Conservation (phyloP, 1,139 yeast genomes). For the Diutina scorzettiae region DNA sequence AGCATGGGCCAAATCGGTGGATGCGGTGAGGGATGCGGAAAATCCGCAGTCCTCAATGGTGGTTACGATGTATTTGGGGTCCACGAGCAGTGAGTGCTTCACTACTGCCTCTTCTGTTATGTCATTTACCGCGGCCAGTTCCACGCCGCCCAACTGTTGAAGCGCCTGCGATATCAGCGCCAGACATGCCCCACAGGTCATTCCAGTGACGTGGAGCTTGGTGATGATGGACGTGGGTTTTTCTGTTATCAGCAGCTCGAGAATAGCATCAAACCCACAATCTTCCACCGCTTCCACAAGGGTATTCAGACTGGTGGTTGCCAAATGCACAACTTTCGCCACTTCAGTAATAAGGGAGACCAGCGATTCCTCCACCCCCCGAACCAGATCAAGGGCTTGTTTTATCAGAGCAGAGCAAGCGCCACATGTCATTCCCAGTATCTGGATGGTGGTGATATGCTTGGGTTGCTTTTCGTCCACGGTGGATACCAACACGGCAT, state of each 20-base stretch:
- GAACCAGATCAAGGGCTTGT: slow-evolving; percentile 13
- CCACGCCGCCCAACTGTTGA: slow-evolving; percentile 35
- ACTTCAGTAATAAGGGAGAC: slow-evolving; percentile 28
- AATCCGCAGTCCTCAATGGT: slow-evolving; percentile 70
- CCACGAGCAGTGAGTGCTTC: slow-evolving; percentile 23
- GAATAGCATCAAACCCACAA: slow-evolving; percentile 25
- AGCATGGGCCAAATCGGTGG: slow-evolving; percentile 6
- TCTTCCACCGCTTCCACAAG: slow-evolving; percentile 17
- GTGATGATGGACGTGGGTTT: slow-evolving; percentile 7
- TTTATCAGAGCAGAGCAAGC: slow-evolving; percentile 24
- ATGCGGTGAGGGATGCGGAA: slow-evolving; percentile 29
- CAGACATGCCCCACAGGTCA: slow-evolving; percentile 85
- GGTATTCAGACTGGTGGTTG: neutral
- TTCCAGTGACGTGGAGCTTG: slow-evolving; percentile 41
- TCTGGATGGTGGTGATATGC: slow-evolving; percentile 6
- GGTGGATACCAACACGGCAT: slow-evolving; percentile 19
- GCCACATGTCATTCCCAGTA: slow-evolving; percentile 30
- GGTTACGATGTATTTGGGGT: slow-evolving; percentile 26
- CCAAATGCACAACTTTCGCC: slow-evolving; percentile 18
- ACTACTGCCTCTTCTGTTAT: slow-evolving; percentile 65
- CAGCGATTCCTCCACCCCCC: slow-evolving; percentile 17
- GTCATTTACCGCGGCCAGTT: slow-evolving; percentile 47
- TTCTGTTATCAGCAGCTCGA: neutral
- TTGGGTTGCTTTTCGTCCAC: neutral
- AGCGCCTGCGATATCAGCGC: slow-evolving; percentile 49